Conservation (phyloP, 305 asterid genomes). For the Withania somnifera region DNA sequence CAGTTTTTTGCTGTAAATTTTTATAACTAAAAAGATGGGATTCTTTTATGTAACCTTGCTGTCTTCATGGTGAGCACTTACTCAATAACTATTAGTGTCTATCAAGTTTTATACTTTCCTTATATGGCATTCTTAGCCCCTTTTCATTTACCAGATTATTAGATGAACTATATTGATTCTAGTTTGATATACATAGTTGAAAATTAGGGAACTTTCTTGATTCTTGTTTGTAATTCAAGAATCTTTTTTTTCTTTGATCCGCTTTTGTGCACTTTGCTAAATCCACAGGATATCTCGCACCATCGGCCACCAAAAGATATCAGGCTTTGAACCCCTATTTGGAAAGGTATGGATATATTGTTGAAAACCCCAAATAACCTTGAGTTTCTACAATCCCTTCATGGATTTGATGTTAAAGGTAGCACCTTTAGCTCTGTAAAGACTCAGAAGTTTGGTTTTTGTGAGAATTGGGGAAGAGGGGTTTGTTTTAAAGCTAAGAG, state of each 20-base stretch:
- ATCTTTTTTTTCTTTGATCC: not conserved
- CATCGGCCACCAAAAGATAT: too few species aligned
- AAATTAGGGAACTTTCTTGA: conserved; percentile 5
- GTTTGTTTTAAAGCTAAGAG: conserved; percentile 41
- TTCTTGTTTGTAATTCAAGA: conserved; percentile 10
- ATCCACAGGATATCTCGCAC: too few species aligned
- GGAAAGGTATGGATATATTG: conserved; percentile 48
- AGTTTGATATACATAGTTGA: not conserved
- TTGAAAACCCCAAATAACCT: conserved; percentile 68
- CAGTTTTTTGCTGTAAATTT: not conserved
- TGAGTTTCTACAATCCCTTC: conserved; percentile 52
- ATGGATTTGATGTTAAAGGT: conserved; percentile 44
- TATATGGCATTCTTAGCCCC: not conserved
- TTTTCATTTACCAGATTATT: not conserved
- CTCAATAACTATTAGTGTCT: not conserved
- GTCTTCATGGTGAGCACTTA: not conserved
- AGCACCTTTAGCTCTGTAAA: conserved; percentile 37
- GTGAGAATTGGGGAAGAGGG: conserved; percentile 18
- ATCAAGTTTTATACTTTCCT: not conserved
- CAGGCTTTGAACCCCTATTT: too few species aligned
- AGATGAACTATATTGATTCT: not conserved
- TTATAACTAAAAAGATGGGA: not conserved
- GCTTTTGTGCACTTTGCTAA: too few species aligned
- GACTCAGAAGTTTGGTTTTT: conserved; percentile 35
- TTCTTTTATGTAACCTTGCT: not conserved